These are phyloP conservation scores for Posidonia oceanica DNA, from an alignment of 116 monocot genomes.

Conservation along the genomic window DNA sequence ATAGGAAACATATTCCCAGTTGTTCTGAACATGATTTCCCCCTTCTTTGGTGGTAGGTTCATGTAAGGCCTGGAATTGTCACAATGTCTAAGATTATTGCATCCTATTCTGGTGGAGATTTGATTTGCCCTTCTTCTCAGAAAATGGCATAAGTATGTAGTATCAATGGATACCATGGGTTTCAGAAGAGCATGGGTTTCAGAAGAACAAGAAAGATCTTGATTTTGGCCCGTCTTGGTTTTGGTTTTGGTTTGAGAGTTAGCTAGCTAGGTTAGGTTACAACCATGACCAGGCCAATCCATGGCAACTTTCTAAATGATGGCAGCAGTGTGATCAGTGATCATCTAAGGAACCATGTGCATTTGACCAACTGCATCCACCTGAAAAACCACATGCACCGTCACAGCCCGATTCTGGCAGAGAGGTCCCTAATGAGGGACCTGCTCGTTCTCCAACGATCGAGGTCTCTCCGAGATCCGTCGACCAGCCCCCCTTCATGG, in stretches of 20 bases:
- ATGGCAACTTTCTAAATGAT: constrained; percentile 5
- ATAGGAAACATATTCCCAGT: no score
- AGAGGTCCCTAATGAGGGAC: constrained; percentile 64
- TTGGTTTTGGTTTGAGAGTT: no score
- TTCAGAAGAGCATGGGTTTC: no score
- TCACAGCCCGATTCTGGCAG: constrained; percentile 45
- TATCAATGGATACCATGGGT: not conserved
- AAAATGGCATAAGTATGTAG: not conserved
- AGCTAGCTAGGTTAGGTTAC: not conserved
- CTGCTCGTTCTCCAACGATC: constrained; percentile 73
- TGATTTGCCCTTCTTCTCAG: no score
- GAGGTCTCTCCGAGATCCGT: constrained; percentile 81
- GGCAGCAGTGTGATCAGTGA: constrained; percentile 20
- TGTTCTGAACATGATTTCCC: not conserved
- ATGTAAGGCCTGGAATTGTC: not conserved
- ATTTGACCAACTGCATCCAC: constrained; percentile 96
- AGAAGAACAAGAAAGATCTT: no score
- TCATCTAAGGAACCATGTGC: constrained; percentile 68
- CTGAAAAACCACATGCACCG: constrained; percentile 76
- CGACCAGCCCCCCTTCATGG: constrained; percentile 73
- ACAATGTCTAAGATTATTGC: not conserved
- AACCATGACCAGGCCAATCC: constrained; percentile 18
- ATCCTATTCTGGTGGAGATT: no score
- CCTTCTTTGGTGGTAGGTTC: not conserved
- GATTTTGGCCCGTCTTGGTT: no score